Evolutionary conservation across 306 rosid genomes (phyloP), one percentile per base, ranked within the genome.

Genomic region (Styphnolobium japonicum): DNA sequence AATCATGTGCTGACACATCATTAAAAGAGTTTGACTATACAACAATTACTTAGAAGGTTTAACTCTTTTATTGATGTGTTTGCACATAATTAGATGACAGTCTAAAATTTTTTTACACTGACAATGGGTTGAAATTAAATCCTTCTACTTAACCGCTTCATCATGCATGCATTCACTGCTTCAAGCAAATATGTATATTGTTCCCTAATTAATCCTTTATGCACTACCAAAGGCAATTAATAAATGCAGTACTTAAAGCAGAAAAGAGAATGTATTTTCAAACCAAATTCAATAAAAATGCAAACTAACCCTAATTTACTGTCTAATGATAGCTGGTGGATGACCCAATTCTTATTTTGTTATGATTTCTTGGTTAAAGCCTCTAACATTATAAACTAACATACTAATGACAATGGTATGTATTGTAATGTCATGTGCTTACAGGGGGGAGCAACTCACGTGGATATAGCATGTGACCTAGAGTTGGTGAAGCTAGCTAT

Each of bases 391-490:
- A 29, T 3, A 4, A 79, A 29, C 57, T 64, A 67, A 22, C 62
- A 60, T 67, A 53, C 40, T 34, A 71, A 77, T 66, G 48, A 19
- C 18, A 55, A 36, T 77, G 74, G 11, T 68, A 14, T 67, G 33
- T 19, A 2, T 49, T 64, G 15, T 33, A 67, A 65, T 82, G 31
- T 33, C 4, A 5, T 74, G 40, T 52, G 66, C 48, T 39, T 63
- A 11, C 76, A 92, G 97, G 98, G 97, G 15, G 98, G 97, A 86
- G 97, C 98, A 67, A 94, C 97, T 84, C 98, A 92, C 45, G 97
- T 94, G 79, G 98, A 94, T 84, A 94, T 92, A 87, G 97, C 98
- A 53, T 92, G 97, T 79, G 97, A 94, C 71, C 93, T 97, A 0
- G 97, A 89, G 83, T 82, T 94, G 87, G 98, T 94, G 87, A 91